These are phyloP conservation scores for Citrullus colocynthis DNA, from an alignment of 306 rosid genomes.

Conservation along the genomic window DNA sequence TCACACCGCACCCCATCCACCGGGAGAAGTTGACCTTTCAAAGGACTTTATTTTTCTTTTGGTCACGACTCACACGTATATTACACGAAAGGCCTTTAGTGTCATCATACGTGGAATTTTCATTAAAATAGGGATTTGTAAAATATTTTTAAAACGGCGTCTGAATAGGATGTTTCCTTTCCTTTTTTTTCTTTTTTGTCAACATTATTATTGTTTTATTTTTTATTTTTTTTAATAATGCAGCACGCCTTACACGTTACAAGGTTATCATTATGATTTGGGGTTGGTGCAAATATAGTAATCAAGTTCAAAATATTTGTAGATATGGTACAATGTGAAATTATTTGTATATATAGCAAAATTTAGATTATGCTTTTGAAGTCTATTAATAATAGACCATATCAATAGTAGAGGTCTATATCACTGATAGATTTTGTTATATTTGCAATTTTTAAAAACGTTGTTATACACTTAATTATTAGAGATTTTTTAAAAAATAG, in stretches of 20 bases:
- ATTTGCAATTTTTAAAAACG: too few species aligned
- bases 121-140: not conserved
- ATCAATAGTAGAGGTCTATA: too few species aligned
- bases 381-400: too few species aligned
- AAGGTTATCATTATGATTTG: not conserved
- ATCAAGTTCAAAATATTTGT: too few species aligned
- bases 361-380: too few species aligned
- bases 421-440: too few species aligned
- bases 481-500: too few species aligned
- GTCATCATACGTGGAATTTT: not conserved
- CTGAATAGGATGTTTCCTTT: not conserved
- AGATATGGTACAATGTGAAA: too few species aligned
- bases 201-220: not conserved
- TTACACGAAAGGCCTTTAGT: not conserved
- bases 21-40: not conserved
- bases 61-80: not conserved
- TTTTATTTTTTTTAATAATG: too few species aligned
- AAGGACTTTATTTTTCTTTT: not conserved
- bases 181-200: not conserved
- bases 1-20: not conserved
- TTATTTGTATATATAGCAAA: too few species aligned
- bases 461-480: too few species aligned
- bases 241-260: not conserved
- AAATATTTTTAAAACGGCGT: not conserved
- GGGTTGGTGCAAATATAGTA: too few species aligned